Base-by-base conservation (phyloP, 768 basidiomycete species). In the Amanita pallidorosea region DNA sequence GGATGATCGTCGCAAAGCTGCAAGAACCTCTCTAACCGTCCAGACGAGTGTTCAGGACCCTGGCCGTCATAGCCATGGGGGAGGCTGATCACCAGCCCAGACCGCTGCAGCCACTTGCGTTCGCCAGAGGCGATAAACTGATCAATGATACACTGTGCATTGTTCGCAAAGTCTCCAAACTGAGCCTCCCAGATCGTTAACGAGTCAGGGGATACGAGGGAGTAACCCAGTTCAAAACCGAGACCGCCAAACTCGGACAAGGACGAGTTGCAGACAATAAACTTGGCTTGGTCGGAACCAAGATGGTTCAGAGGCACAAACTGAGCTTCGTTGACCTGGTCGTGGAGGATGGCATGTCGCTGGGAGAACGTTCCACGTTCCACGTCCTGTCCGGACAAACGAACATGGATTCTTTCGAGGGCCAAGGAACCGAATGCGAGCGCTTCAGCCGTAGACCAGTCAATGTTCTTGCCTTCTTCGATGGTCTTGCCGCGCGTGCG, bases 301-400 rank as follows among this genome's bases (percentile, higher is more conserved):
- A 99, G 78, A 67, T 95, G 81, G 63, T 92, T 91, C 56, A 99
- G 69, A 4, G 95, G 88, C 29, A 91, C 67, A 65, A 92, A 95
- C 64, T 91, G 89, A 62, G 81, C 72, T 68, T 98, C 95, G 59
- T 84, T 96, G 59, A 72, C 74, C 70, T 99, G 95, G 67, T 99
- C 95, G 67, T 98, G 93, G 51, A 99, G 78, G 55, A 99, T 85
- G 44, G 94, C 94, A 60, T 99, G 95, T 41, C 95, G 86, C 63
- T 99, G 95, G 12, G 94, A 97, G 77, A 99, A 99, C 2, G 95
- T 99, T 29, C 95, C 95, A 63, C 95, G 87, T 69, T 99, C 95
- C 49, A 98, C 95, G 64, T 99, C 95, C 69, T 99, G 96, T 27
- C 95, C 95, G 0, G 93, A 96, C 1, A 99, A 74, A 55, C 95